Percentiles rank a stretch among this genome's conserved stretches.
Evolutionary conservation across 139 green algal species (phyloP).

Genomic region (Edaphochlamys debaryana): DNA sequence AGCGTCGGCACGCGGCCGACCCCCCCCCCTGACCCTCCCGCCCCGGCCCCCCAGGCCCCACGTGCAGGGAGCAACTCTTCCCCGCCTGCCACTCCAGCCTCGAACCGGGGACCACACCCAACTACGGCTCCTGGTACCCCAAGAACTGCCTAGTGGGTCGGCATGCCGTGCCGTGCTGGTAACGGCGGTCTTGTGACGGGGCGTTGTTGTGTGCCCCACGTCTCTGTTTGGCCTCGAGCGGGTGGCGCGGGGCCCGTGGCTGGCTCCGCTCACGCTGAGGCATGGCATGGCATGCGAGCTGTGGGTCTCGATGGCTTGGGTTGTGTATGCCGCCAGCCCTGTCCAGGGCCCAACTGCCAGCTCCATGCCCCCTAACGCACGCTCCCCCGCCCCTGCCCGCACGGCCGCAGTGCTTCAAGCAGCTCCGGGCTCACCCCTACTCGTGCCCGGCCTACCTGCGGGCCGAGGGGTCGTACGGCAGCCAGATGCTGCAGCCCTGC

Average conservation of each 20-base stretch:
- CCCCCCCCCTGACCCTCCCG: too few relatives aligned
- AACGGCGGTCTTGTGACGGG: too few relatives aligned
- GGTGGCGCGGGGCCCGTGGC: not conserved
- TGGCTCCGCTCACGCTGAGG: not conserved
- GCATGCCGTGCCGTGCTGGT: too few relatives aligned
- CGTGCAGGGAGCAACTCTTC: constrained; percentile 30
- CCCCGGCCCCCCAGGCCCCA: not conserved
- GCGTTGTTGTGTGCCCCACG: too few relatives aligned
- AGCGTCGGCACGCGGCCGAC: too few relatives aligned
- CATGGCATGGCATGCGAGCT: not conserved
- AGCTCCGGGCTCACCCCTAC: not conserved
- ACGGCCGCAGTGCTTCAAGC: not conserved
- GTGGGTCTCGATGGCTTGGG: too few relatives aligned
- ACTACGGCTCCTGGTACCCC: constrained; percentile 29
- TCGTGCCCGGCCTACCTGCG: constrained; percentile 18
- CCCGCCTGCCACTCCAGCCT: constrained; percentile 26
- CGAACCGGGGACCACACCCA: not conserved
- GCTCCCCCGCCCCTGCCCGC: not conserved
- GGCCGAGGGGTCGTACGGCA: not conserved
- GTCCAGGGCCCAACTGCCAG: too few relatives aligned
- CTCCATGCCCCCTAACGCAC: too few relatives aligned
- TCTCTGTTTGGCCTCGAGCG: not conserved
- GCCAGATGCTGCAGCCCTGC: not conserved
- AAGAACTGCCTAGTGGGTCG: constrained; percentile 29
- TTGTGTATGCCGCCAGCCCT: not conserved